These are phyloP conservation scores for Heracleum sosnowskyi DNA, from an alignment of 129 eudicot genomes.

Conservation along the genomic window DNA sequence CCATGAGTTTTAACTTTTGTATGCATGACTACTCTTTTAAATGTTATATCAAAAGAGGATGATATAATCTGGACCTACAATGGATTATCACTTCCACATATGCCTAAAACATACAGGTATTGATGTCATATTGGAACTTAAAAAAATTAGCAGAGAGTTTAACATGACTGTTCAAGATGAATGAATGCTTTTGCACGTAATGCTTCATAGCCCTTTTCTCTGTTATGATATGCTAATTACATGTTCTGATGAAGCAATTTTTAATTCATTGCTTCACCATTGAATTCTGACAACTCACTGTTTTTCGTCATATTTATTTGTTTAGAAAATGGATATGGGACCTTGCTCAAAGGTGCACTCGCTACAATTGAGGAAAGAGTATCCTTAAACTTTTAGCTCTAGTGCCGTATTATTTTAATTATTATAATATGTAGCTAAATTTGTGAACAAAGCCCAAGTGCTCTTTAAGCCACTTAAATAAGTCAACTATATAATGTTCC, in stretches of 20 bases:
- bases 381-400: constrained; percentile 39
- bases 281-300: background rate
- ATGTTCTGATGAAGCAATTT: background rate
- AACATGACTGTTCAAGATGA: background rate
- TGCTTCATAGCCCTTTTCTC: background rate
- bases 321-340: constrained; percentile 98
- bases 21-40: background rate
- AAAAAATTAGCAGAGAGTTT: background rate
- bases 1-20: background rate
- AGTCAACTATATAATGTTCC: background rate
- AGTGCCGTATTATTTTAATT: background rate
- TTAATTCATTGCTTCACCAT: background rate
- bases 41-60: background rate
- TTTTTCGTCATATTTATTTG: background rate
- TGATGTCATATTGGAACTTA: background rate
- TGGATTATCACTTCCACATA: background rate
- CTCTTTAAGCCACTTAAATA: background rate
- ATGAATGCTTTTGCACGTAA: background rate
- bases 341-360: constrained; percentile 99
- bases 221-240: background rate
- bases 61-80: background rate
- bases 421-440: background rate
- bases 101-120: background rate
- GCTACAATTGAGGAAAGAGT: constrained; percentile 91
- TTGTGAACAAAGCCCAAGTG: background rate